phyloP scores from a whole-genome alignment of 805 yeast genomes.

The Metschnikowia cerradonensis region DNA sequence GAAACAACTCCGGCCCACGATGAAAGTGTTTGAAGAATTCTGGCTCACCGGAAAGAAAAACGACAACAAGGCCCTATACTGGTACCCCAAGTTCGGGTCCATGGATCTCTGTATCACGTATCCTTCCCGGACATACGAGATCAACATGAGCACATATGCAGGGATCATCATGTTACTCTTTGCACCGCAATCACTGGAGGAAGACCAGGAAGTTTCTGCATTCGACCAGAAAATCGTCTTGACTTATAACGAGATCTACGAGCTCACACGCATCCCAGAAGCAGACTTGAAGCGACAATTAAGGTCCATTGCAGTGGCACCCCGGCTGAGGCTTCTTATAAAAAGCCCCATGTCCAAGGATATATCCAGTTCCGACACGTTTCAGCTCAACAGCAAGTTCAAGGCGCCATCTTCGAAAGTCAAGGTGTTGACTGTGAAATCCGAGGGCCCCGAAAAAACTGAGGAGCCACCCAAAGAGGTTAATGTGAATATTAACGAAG shows the following conservation, averaged over 20 bases:
- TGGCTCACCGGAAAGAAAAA: slow-evolving; percentile 39
- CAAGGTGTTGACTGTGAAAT: slow-evolving; percentile 65
- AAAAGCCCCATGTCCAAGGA: slow-evolving; percentile 76
- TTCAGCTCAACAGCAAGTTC: slow-evolving; percentile 64
- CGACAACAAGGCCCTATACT: slow-evolving; percentile 43
- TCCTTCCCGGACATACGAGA: slow-evolving; percentile 66
- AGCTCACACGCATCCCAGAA: slow-evolving; percentile 67
- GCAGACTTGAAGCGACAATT: slow-evolving; percentile 72
- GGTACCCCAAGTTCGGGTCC: slow-evolving; percentile 84
- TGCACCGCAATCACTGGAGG: slow-evolving; percentile 37
- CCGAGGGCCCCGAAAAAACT: slow-evolving; percentile 15
- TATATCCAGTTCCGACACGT: slow-evolving; percentile 58
- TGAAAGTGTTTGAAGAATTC: slow-evolving; percentile 37
- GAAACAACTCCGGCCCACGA: slow-evolving; percentile 32
- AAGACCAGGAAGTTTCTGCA: slow-evolving; percentile 33
- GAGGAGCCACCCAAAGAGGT: slow-evolving; percentile 51
- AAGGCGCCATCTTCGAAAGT: slow-evolving; percentile 64
- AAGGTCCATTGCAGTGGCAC: slow-evolving; percentile 80
- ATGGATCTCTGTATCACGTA: slow-evolving; percentile 74
- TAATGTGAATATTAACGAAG: slow-evolving; percentile 52
- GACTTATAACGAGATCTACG: slow-evolving; percentile 58
- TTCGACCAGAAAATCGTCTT: slow-evolving; percentile 51
- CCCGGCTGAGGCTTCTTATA: slow-evolving; percentile 67
- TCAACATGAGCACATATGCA: slow-evolving; percentile 76
- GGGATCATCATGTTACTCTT: slow-evolving; percentile 77